Base-by-base conservation (phyloP, 2,329 filamentous ascomycete genomes). In the Aspergillus thermomutatus region DNA sequence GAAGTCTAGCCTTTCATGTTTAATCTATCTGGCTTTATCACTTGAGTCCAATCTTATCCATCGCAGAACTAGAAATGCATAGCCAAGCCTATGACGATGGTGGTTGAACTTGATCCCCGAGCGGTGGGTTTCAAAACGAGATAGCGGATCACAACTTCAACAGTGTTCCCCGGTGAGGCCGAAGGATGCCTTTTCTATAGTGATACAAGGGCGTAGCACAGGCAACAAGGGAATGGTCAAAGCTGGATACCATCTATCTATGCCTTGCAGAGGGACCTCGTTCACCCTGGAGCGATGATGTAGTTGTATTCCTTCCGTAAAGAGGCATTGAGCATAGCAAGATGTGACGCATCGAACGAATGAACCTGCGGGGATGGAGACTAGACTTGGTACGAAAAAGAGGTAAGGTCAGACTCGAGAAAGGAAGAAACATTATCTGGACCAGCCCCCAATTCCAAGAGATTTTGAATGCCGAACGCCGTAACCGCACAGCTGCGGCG, bases 231-330 rank as follows among this genome's bases (percentile, higher is more conserved):
- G 4, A 21, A 23, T 19, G 40, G 2, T 5, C 31, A 37, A 37
- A 14, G 5, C 31, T 37, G 31, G 31, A 37, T 37, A 37, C 5
- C 31, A 37, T 17, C 17, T 37, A 37, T 1, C 3, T 17, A 37
- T 37, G 40, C n/a, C 40, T 43, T 43, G 40, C 40, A 23, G 40
- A 21, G 10, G 10, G n/a, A 21, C 40, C 40, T 43, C 40, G n/a
- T 43, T 43, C 17, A 37, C 14, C 14, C 17, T n/a, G 31, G 31
- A 37, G 31, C 5, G 31, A 37, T 14, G 14, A 37, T 37, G 40
- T 7, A 43, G 4, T 58, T 56, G 56, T 59, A 62, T 61, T 60
- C 61, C 63, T 65, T 64, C 62, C 63, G 62, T 65, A 64, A 64
- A 63, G 60, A 51, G 59, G 51, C 49, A 53, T 57, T 57, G 41